phyloP scores from a whole-genome alignment of 441 rosid genomes.

The Syzygium malaccense region DNA sequence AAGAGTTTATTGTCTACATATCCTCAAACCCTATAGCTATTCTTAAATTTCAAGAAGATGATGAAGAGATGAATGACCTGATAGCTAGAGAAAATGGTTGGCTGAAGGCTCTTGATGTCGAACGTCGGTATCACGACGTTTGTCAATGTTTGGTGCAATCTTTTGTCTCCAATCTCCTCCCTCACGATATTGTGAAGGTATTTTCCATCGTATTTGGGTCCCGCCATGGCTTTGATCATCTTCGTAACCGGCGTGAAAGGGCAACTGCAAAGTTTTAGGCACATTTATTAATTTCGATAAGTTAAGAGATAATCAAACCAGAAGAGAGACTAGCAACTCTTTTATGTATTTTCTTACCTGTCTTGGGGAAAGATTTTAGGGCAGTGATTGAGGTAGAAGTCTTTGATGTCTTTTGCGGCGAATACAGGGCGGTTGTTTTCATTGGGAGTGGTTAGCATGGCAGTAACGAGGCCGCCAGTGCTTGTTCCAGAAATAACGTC shows the following conservation, averaged over 20 bases:
- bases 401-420: slow-evolving; percentile 47
- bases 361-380: slow-evolving; percentile 50
- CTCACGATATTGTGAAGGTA: slow-evolving; percentile 28
- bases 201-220: slow-evolving; percentile 67
- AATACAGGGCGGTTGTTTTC: slow-evolving; percentile 37
- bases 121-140: slow-evolving; percentile 71
- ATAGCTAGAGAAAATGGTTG: slow-evolving; percentile 62
- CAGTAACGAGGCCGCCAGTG: slow-evolving; percentile 51
- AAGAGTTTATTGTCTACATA: not conserved
- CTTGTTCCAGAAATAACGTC: slow-evolving; percentile 55
- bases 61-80: slow-evolving; percentile 25
- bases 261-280: slow-evolving; percentile 17
- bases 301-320: not conserved
- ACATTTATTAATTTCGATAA: not conserved
- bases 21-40: not conserved
- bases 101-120: slow-evolving; percentile 70
- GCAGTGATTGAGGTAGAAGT: slow-evolving; percentile 30
- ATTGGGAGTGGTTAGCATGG: slow-evolving; percentile 47
- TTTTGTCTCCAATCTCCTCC: slow-evolving; percentile 29
- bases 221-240: slow-evolving; percentile 23
- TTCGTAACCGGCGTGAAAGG: not conserved
- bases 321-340: not conserved
- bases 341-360: slow-evolving; percentile 5
- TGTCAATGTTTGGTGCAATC: slow-evolving; percentile 51
- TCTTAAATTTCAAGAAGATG: not conserved